A percentile compares a stretch with the other conserved stretches of the same genome.
Conservation (phyloP, 768 basidiomycete species). For the Trametes cubensis region DNA sequence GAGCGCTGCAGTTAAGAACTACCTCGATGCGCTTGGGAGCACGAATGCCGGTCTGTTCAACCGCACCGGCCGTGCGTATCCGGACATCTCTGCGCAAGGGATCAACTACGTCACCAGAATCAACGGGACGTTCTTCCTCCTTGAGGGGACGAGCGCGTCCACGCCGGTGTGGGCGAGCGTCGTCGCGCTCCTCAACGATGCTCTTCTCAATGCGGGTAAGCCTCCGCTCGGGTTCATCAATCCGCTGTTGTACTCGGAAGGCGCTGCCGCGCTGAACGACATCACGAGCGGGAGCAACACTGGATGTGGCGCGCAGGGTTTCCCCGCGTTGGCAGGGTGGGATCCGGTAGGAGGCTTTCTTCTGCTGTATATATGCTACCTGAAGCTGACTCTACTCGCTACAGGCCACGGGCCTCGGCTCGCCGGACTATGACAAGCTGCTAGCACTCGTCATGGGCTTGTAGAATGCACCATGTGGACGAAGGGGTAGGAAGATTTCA, state of each 20-base stretch:
- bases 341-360: constrained; percentile 32
- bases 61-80: constrained; percentile 45
- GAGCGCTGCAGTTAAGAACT: constrained; percentile 18
- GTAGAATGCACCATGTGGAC: no score
- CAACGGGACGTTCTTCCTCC: constrained; percentile 21
- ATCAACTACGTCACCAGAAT: constrained; percentile 45
- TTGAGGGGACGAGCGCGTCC: constrained; percentile 38
- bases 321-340: constrained; percentile 36
- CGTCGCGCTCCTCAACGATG: constrained; percentile 39
- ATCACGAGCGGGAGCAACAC: constrained; percentile 27
- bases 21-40: constrained; percentile 19
- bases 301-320: constrained; percentile 36
- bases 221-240: constrained; percentile 40
- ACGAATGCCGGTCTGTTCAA: constrained; percentile 25
- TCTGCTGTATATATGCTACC: not conserved
- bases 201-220: constrained; percentile 34
- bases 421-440: constrained; percentile 51
- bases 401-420: constrained; percentile 63
- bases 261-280: constrained; percentile 29
- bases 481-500: no score
- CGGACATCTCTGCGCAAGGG: constrained; percentile 68
- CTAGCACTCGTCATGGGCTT: constrained; percentile 9
- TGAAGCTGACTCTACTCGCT: not conserved
- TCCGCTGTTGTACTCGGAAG: constrained; percentile 24
- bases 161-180: constrained; percentile 38